Conservation (phyloP, 495 filamentous ascomycete species). For the Parathielavia appendiculata region DNA sequence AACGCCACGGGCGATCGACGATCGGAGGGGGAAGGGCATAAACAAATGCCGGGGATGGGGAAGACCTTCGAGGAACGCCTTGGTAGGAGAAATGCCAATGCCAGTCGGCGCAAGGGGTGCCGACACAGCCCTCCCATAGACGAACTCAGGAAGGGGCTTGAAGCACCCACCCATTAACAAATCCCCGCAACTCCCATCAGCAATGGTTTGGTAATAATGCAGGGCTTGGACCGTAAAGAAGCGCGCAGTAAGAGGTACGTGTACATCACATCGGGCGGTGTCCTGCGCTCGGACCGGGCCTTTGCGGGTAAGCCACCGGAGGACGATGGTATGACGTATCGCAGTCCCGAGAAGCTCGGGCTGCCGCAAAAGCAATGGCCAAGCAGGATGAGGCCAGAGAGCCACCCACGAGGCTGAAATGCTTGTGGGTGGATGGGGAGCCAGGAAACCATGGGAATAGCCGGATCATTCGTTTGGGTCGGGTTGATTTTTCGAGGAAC, state of each 20-base stretch:
- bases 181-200: background rate
- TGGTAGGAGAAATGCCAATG: constrained; percentile 5
- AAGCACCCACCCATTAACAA: background rate
- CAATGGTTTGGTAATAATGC: constrained; percentile 1
- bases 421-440: background rate
- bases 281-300: constrained; percentile 8
- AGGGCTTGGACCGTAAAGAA: background rate
- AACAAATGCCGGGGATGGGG: constrained; percentile 14
- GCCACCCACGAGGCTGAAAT: background rate
- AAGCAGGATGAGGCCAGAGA: background rate
- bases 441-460: background rate
- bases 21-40: constrained; percentile 3
- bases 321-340: constrained; percentile 13
- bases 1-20: constrained; percentile 14
- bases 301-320: background rate
- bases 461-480: background rate
- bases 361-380: constrained; percentile 7
- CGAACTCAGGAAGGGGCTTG: background rate
- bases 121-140: background rate
- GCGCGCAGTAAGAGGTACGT: background rate
- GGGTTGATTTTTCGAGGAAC: no score
- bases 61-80: constrained; percentile 5
- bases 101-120: constrained; percentile 7
- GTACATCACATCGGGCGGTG: background rate
- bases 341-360: background rate